Percentiles rank a stretch among this genome's conserved stretches.
These are phyloP conservation scores for Suillus sp. DNA, from an alignment of 768 basidiomycete species.

Conservation along the genomic window DNA sequence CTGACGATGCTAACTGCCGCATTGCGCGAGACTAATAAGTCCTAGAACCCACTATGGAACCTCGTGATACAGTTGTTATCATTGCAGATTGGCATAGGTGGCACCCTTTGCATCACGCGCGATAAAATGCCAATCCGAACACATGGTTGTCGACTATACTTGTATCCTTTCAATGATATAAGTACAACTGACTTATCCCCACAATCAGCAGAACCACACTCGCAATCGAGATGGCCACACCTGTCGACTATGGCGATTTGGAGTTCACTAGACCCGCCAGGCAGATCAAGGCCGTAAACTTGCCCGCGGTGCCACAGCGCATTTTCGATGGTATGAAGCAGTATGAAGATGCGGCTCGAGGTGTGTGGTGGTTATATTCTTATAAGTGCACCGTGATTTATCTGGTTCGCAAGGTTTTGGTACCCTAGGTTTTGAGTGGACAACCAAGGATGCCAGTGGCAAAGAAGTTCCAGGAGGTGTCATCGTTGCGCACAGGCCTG, in stretches of 20 bases:
- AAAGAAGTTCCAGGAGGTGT: conserved; percentile 24
- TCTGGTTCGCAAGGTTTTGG: conserved; percentile 26
- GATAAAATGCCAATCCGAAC: background rate
- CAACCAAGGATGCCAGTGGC: conserved; percentile 15
- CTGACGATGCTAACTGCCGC: too few relatives aligned
- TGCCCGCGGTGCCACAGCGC: conserved; percentile 33
- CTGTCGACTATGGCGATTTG: conserved; percentile 34
- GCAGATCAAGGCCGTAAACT: conserved; percentile 42
- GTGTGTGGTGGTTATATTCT: conserved; percentile 16
- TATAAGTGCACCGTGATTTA: background rate
- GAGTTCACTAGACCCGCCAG: conserved; percentile 39
- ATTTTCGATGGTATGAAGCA: conserved; percentile 39
- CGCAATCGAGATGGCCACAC: conserved; percentile 19
- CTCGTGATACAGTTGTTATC: background rate
- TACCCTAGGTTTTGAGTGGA: conserved; percentile 31
- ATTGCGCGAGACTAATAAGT: background rate
- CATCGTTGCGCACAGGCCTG: conserved; percentile 42
- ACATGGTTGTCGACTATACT: conserved; percentile 7
- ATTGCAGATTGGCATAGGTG: background rate
- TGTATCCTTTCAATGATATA: background rate
- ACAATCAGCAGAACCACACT: background rate
- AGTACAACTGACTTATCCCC: background rate
- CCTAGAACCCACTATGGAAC: background rate
- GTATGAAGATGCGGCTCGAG: conserved; percentile 43
- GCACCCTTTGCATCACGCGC: background rate